Conservation (phyloP, 208 protist genomes). For the Acanthamoeba castellanii region DNA sequence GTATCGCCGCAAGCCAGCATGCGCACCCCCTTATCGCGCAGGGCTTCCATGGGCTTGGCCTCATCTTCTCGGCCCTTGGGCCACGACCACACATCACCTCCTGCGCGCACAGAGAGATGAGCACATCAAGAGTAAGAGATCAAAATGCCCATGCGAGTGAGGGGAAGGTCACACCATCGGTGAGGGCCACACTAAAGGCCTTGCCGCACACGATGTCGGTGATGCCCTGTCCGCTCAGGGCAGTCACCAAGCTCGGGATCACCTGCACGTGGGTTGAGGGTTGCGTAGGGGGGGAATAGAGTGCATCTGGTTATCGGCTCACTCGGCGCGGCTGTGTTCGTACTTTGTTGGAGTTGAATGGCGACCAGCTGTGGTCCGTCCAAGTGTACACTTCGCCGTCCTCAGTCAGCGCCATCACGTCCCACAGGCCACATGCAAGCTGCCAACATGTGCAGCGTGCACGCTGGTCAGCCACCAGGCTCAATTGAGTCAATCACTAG, state of each 20-base stretch:
- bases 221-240: slow-evolving; percentile 7
- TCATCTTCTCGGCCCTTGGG: slow-evolving; percentile 14
- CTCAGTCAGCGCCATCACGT: not conserved
- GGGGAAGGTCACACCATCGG: not conserved
- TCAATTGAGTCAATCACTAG: too few species aligned
- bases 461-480: not conserved
- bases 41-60: not conserved
- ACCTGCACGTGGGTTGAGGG: not conserved
- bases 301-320: not conserved
- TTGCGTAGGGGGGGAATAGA: not conserved
- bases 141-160: not conserved
- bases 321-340: not conserved
- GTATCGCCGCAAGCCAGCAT: slow-evolving; percentile 16
- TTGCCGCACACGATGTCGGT: slow-evolving; percentile 21
- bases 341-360: slow-evolving; percentile 12
- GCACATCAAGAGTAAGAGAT: not conserved
- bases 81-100: slow-evolving; percentile 28
- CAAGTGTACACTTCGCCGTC: slow-evolving; percentile 39
- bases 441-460: not conserved
- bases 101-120: not conserved
- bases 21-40: not conserved
- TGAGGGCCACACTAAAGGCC: not conserved
- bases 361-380: not conserved
- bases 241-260: not conserved
- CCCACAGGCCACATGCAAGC: slow-evolving; percentile 19